Evolutionary conservation across 2,329 filamentous ascomycete genomes (phyloP).

Genomic region (Rosellinia necatrix): DNA sequence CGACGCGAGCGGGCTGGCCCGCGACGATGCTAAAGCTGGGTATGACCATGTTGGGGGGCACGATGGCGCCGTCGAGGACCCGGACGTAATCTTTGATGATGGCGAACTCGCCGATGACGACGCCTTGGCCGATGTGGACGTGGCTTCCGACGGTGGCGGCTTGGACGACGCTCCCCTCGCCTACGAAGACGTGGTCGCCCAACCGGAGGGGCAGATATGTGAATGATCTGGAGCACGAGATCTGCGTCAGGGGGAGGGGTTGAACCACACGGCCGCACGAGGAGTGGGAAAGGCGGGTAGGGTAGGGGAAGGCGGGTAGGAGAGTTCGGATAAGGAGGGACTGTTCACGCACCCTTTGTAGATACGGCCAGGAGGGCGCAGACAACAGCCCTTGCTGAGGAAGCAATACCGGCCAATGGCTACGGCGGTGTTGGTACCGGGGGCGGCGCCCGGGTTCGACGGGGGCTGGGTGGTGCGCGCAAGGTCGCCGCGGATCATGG

Average conservation of each 20-base stretch:
- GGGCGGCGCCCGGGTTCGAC: conserved; percentile 45
- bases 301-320: conserved; percentile 16
- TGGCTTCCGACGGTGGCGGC: conserved; percentile 83
- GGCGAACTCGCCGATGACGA: conserved; percentile 81
- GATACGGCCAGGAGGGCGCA: conserved; percentile 82
- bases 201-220: conserved; percentile 90
- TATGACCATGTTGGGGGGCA: conserved; percentile 88
- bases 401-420: conserved; percentile 92
- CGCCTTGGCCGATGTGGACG: conserved; percentile 80
- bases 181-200: conserved; percentile 92
- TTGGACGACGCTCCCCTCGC: conserved; percentile 74
- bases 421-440: conserved; percentile 69
- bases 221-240: conserved; percentile 52
- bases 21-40: conserved; percentile 93
- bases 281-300: conserved; percentile 18
- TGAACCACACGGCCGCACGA: not conserved
- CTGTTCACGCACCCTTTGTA: conserved; percentile 69
- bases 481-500: conserved; percentile 91
- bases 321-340: no score
- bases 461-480: conserved; percentile 59
- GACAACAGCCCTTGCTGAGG: conserved; percentile 74
- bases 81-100: conserved; percentile 94
- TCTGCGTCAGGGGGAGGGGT: not conserved
- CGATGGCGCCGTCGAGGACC: conserved; percentile 80
- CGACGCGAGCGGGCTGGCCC: conserved; percentile 75